These are phyloP conservation scores for Penicillium dipodomyicola DNA, from an alignment of 495 filamentous ascomycete species.

Conservation along the genomic window DNA sequence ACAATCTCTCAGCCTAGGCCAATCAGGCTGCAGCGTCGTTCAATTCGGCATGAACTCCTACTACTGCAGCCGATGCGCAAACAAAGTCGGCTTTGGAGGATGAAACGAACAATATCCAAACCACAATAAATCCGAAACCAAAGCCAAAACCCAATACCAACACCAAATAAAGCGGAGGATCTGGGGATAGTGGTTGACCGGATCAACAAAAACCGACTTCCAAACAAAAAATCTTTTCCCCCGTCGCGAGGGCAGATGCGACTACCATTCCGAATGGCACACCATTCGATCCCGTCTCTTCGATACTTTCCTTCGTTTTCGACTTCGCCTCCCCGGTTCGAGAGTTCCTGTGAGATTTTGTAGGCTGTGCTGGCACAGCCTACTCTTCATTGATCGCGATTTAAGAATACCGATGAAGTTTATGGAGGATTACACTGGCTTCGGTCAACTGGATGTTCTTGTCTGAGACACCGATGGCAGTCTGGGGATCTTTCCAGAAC, in stretches of 20 bases:
- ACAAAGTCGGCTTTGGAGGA: slow-evolving; percentile 64
- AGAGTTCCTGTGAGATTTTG: neutral
- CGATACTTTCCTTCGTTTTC: neutral
- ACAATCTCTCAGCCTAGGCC: slow-evolving; percentile 44
- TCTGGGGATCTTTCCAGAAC: neutral
- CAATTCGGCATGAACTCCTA: slow-evolving; percentile 75
- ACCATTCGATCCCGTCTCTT: neutral
- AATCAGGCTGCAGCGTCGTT: slow-evolving; percentile 55
- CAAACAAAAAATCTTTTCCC: neutral
- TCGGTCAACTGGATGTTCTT: neutral
- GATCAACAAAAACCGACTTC: neutral
- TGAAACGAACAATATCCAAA: slow-evolving; percentile 37
- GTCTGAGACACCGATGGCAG: neutral
- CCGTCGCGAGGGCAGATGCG: neutral
- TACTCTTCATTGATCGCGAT: neutral
- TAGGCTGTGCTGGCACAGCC: slow-evolving; percentile 20
- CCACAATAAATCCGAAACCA: neutral
- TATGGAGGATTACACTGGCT: neutral
- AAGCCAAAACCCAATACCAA: neutral
- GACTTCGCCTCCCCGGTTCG: neutral
- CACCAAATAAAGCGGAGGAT: neutral
- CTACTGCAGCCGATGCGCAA: slow-evolving; percentile 73
- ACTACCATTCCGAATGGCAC: neutral
- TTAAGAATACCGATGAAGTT: neutral
- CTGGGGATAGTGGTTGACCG: neutral